These are phyloP conservation scores for Staphylotrichum tortipilum DNA, from an alignment of 495 filamentous ascomycete genomes.

Conservation along the genomic window DNA sequence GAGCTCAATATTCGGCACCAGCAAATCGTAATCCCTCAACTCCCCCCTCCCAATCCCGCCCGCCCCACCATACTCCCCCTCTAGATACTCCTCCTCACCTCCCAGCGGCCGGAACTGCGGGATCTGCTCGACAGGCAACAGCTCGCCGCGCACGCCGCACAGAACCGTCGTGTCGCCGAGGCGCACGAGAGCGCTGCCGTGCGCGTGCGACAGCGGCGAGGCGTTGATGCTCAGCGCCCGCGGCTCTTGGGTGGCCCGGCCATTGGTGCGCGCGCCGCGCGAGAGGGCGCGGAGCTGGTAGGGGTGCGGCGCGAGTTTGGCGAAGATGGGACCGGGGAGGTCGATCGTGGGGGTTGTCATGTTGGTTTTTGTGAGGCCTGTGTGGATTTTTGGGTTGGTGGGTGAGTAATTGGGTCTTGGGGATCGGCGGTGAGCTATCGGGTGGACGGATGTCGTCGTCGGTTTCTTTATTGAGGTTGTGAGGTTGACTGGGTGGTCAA, in stretches of 20 bases:
- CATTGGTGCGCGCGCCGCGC: constrained; percentile 60
- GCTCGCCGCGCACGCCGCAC: constrained; percentile 80
- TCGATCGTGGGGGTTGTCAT: constrained; percentile 39
- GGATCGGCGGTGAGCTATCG: too few species aligned
- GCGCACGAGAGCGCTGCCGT: constrained; percentile 81
- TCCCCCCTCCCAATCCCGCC: constrained; percentile 24
- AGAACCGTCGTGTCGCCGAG: constrained; percentile 85
- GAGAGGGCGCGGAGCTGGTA: constrained; percentile 85
- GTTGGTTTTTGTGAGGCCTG: background rate
- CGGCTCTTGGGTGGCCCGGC: constrained; percentile 58
- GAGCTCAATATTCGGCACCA: constrained; percentile 90
- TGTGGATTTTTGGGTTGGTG: background rate
- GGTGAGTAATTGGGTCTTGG: background rate
- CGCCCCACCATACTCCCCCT: constrained; percentile 9
- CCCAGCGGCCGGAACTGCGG: constrained; percentile 46
- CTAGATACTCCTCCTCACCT: constrained; percentile 6
- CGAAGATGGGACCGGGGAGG: constrained; percentile 74
- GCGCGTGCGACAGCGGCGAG: constrained; percentile 72
- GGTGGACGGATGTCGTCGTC: background rate
- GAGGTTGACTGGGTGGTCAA: background rate
- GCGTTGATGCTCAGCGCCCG: constrained; percentile 66
- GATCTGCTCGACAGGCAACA: constrained; percentile 63
- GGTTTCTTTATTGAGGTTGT: too few species aligned
- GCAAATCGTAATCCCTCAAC: constrained; percentile 52
- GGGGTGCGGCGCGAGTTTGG: constrained; percentile 77